Percentiles rank a stretch among this genome's conserved stretches.
Evolutionary conservation across 805 yeast genomes (phyloP).

Genomic region (Zygoascus bituminiphila): DNA sequence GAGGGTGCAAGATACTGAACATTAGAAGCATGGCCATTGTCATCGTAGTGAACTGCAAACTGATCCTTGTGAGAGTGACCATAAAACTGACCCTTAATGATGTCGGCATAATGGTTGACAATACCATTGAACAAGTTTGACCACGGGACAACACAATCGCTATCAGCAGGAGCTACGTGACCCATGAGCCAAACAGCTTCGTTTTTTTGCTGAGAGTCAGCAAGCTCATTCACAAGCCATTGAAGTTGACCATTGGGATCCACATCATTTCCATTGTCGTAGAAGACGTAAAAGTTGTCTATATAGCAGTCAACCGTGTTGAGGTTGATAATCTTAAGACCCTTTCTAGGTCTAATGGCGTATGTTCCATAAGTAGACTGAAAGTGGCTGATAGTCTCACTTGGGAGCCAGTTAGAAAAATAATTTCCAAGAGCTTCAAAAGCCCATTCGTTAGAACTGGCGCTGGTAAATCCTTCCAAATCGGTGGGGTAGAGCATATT

Average conservation of each 20-base stretch:
- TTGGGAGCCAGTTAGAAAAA: conserved; percentile 3
- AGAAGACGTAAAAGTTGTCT: conserved; percentile 1
- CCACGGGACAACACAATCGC: neutral
- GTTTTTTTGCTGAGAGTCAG: neutral
- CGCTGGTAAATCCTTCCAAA: neutral
- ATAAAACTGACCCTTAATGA: conserved; percentile 1
- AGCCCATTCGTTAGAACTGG: conserved; percentile 1
- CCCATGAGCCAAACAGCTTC: conserved; percentile 3
- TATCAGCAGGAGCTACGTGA: conserved; percentile 1
- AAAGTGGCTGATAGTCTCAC: neutral
- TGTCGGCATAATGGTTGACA: neutral
- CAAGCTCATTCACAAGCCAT: conserved; percentile 1
- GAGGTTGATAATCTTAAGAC: conserved; percentile 1
- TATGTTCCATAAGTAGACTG: neutral
- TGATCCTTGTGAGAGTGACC: conserved; percentile 2
- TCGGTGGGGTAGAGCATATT: neutral
- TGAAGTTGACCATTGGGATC: conserved; percentile 3
- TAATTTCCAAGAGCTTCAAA: neutral
- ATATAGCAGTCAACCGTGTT: conserved; percentile 5
- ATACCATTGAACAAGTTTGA: conserved; percentile 1
- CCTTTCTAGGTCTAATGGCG: neutral
- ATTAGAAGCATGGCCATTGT: neutral
- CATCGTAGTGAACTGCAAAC: neutral
- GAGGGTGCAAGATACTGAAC: neutral
- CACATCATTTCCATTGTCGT: neutral